phyloP scores from a whole-genome alignment of 2,329 filamentous ascomycete species.

The Scolecobasidium constrictum region DNA sequence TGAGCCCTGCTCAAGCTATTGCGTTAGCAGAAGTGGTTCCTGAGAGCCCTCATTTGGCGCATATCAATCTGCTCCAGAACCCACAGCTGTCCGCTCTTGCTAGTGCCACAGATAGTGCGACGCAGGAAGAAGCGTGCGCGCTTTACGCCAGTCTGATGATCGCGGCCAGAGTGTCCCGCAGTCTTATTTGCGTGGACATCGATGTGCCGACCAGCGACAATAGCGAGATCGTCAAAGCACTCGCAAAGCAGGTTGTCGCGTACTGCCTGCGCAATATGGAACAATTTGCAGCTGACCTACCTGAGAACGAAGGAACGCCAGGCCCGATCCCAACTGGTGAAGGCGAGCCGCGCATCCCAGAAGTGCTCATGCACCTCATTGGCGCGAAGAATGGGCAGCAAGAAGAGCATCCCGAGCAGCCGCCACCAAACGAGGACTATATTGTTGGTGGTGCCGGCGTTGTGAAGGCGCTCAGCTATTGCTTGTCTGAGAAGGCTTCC shows the following conservation, averaged over 20 bases:
- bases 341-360: slow-evolving; percentile 55
- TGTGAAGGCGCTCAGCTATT: slow-evolving; percentile 86
- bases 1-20: slow-evolving; percentile 82
- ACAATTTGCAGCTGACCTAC: slow-evolving; percentile 56
- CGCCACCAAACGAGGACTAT: slow-evolving; percentile 82
- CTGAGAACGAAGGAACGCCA: slow-evolving; percentile 17
- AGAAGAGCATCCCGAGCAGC: slow-evolving; percentile 30
- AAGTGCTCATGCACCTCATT: slow-evolving; percentile 78
- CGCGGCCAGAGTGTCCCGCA: slow-evolving; percentile 71
- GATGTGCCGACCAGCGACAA: slow-evolving; percentile 72
- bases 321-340: neutral
- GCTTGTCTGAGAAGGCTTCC: slow-evolving; percentile 69
- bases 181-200: slow-evolving; percentile 81
- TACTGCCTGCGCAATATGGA: slow-evolving; percentile 92
- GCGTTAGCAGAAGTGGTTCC: slow-evolving; percentile 82
- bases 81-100: slow-evolving; percentile 59
- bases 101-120: slow-evolving; percentile 63
- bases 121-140: slow-evolving; percentile 87
- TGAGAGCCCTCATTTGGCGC: slow-evolving; percentile 69
- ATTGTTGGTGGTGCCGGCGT: slow-evolving; percentile 93
- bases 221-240: slow-evolving; percentile 82
- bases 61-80: slow-evolving; percentile 82
- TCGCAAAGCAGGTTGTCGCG: slow-evolving; percentile 89
- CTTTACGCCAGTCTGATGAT: slow-evolving; percentile 86
- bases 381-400: slow-evolving; percentile 46